Evolutionary conservation across 2,329 filamentous ascomycete species (phyloP), one percentile per base, ranked within the genome.

Genomic region (Alternaria atra): DNA sequence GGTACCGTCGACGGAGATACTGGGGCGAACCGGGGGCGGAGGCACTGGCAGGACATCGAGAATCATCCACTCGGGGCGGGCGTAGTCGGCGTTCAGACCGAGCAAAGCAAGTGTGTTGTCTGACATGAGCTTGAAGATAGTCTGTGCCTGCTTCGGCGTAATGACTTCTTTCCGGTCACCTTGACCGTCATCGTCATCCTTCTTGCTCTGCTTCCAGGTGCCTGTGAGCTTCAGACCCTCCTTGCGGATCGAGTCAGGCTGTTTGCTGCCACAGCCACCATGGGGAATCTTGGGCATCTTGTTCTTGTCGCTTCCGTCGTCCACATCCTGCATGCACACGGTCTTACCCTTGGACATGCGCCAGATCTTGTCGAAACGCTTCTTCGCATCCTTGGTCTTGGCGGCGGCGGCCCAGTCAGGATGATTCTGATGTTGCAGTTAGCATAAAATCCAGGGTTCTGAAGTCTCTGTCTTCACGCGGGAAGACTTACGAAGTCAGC

Each of bases 31-130:
- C 3, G 95, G 94, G 48, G 95, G 95, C 3, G 95, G 95, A 1
- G 95, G 95, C 0, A 99, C 96, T 5, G 95, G 94, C 47, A 99
- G 86, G 51, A 98, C 94, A 0, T 93, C 97, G 64, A 99, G 84
- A 63, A 99, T 88, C 93, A 99, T 97, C 95, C 95, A 99, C 78
- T 99, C 95, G 0, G 95, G 95, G 47, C 94, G 90, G 58, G 96
- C 94, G 73, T 98, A 98, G 77, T 98, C 93, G 58, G 91, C 90
- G 81, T 94, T 99, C 73, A 99, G 83, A 34, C 95, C 95, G 83
- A 99, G 92, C 69, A 95, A 89, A 56, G 87, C 84, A 63, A 97
- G 88, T 62, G 97, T 94, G 17, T 90, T 86, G 60, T 93, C 90
- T 3, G 88, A 88, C 67, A 99, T 95, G 69, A 90, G 90, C 69